These are phyloP conservation scores for Nemania sp. DNA, from an alignment of 2,329 filamentous ascomycete species.

Conservation along the genomic window DNA sequence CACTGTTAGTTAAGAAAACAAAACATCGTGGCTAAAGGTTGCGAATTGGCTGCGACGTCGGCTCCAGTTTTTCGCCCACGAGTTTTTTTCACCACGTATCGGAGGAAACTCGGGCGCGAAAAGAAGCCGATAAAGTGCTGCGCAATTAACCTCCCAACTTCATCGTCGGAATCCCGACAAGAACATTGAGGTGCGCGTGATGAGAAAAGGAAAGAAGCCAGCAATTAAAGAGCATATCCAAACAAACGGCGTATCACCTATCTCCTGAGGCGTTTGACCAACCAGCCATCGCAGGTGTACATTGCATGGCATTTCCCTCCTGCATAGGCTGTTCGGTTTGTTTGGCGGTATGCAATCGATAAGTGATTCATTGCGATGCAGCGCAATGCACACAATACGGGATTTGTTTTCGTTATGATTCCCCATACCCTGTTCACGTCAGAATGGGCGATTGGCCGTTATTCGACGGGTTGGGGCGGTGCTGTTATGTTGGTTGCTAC, in stretches of 20 bases:
- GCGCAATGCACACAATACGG: background rate
- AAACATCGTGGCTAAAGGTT: background rate
- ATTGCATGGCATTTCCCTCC: background rate
- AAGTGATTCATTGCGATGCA: conserved; percentile 18
- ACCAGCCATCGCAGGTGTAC: background rate
- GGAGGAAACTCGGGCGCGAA: conserved; percentile 19
- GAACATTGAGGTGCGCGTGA: background rate
- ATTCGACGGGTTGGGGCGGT: conserved; percentile 24
- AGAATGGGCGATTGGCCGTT: conserved; percentile 19
- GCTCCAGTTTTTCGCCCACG: background rate
- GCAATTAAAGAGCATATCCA: background rate
- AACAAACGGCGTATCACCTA: background rate
- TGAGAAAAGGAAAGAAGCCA: background rate
- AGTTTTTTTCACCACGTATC: background rate
- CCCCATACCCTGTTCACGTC: conserved; percentile 9
- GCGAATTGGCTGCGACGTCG: background rate
- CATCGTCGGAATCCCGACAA: background rate
- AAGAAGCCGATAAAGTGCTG: conserved; percentile 7
- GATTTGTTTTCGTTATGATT: background rate
- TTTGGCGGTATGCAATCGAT: background rate
- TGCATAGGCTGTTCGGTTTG: too few species aligned
- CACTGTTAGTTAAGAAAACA: background rate
- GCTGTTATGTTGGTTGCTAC: conserved; percentile 26
- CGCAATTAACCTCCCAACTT: background rate
- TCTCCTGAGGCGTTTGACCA: background rate